phyloP scores from a whole-genome alignment of 768 basidiomycete species.

The Lyophyllum semitale region DNA sequence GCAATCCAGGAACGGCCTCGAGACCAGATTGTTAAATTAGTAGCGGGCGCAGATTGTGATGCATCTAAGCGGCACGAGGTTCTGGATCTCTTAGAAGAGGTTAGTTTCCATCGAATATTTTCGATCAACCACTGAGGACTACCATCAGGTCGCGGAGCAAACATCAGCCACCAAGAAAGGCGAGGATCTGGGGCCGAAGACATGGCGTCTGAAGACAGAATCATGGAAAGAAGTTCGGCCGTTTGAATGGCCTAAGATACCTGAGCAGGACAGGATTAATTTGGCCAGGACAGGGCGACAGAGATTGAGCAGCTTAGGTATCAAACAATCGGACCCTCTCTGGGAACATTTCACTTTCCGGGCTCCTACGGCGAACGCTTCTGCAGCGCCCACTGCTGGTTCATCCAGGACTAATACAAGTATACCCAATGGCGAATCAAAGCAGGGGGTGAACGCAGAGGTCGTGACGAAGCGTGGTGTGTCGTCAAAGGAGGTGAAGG shows the following conservation, averaged over 20 bases:
- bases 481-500: slow-evolving; percentile 46
- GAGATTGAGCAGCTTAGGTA: slow-evolving; percentile 48
- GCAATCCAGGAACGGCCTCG: slow-evolving; percentile 50
- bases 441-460: slow-evolving; percentile 12
- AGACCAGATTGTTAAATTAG: slow-evolving; percentile 46
- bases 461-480: slow-evolving; percentile 48
- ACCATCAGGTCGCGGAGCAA: slow-evolving; percentile 53
- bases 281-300: slow-evolving; percentile 55
- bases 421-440: slow-evolving; percentile 2
- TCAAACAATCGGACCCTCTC: slow-evolving; percentile 60
- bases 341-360: slow-evolving; percentile 56
- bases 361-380: slow-evolving; percentile 12
- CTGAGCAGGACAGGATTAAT: slow-evolving; percentile 45
- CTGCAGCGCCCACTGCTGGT: slow-evolving; percentile 14
- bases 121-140: background rate
- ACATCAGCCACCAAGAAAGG: slow-evolving; percentile 32
- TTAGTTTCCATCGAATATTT: slow-evolving; percentile 25
- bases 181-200: slow-evolving; percentile 34
- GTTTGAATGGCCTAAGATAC: slow-evolving; percentile 56
- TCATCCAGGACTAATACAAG: slow-evolving; percentile 11
- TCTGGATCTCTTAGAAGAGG: slow-evolving; percentile 50
- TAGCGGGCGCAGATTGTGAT: slow-evolving; percentile 44
- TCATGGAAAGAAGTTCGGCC: slow-evolving; percentile 75
- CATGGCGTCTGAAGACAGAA: slow-evolving; percentile 55
- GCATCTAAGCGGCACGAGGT: slow-evolving; percentile 41